Conservation (phyloP, 768 basidiomycete species). For the Pleurotus eryngii region DNA sequence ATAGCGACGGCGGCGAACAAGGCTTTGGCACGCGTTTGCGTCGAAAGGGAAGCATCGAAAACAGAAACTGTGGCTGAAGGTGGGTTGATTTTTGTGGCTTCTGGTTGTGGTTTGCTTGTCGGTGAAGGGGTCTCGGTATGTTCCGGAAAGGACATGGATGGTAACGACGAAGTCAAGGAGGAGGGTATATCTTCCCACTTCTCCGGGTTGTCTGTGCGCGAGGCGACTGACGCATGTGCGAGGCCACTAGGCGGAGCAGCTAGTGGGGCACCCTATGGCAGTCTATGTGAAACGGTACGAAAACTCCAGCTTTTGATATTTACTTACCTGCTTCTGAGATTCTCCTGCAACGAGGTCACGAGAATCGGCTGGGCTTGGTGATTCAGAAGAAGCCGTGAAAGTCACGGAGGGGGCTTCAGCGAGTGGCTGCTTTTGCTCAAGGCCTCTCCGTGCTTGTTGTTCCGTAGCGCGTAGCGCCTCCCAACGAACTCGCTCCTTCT, state of each 20-base stretch:
- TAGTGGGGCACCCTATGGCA: neutral
- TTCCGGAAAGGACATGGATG: conserved; percentile 77
- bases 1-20: conserved; percentile 74
- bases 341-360: conserved; percentile 39
- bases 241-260: conserved; percentile 1
- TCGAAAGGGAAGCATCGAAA: conserved; percentile 65
- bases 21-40: conserved; percentile 64
- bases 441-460: conserved; percentile 32
- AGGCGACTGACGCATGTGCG: neutral
- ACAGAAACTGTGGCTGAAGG: conserved; percentile 62
- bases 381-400: conserved; percentile 14
- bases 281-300: neutral
- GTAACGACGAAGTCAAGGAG: conserved; percentile 62
- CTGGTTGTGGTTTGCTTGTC: conserved; percentile 15
- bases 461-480: conserved; percentile 61
- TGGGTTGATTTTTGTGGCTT: conserved; percentile 18
- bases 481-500: conserved; percentile 70
- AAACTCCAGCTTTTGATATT: neutral
- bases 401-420: conserved; percentile 8
- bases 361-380: conserved; percentile 37
- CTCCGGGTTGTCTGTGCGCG: conserved; percentile 41
- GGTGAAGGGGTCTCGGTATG: conserved; percentile 52
- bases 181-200: conserved; percentile 76
- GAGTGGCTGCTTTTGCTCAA: conserved; percentile 3
- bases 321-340: conserved; percentile 25